Percentiles rank a stretch among this genome's conserved stretches.
These are phyloP conservation scores for Porodaedalea pini DNA, from an alignment of 1,284 basidiomycete species.

Conservation along the genomic window DNA sequence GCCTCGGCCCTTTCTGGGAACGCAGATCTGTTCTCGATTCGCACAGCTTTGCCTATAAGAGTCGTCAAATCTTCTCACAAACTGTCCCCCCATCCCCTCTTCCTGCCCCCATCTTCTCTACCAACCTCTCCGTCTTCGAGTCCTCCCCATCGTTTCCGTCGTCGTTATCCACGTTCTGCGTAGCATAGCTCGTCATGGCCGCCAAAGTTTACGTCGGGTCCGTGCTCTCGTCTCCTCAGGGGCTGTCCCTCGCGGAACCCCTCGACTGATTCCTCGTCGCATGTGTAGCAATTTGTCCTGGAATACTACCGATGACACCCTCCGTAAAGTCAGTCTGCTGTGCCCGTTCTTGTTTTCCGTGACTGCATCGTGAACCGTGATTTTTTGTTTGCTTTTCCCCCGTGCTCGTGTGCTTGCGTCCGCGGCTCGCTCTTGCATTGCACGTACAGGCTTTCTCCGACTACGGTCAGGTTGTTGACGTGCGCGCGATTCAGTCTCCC, in stretches of 20 bases:
- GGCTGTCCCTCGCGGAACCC: slow-evolving; percentile 41
- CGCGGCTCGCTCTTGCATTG: slow-evolving; percentile 29
- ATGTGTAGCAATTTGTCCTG: slow-evolving; percentile 82
- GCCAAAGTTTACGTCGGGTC: slow-evolving; percentile 85
- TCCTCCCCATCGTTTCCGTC: slow-evolving; percentile 28
- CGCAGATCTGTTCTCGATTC: slow-evolving; percentile 6
- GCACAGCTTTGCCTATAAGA: slow-evolving; percentile 45
- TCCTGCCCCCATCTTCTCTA: slow-evolving; percentile 30
- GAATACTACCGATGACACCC: slow-evolving; percentile 90
- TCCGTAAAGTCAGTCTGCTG: slow-evolving; percentile 74
- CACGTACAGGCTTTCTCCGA: slow-evolving; percentile 68
- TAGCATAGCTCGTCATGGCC: slow-evolving; percentile 47
- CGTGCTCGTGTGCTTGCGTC: neutral
- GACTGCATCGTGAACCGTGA: slow-evolving; percentile 29
- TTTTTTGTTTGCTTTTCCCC: slow-evolving; percentile 27
- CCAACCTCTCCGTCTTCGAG: slow-evolving; percentile 26
- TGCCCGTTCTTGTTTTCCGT: slow-evolving; percentile 34
- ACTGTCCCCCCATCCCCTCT: slow-evolving; percentile 38
- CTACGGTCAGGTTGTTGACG: slow-evolving; percentile 71
- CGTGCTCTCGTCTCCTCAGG: slow-evolving; percentile 36
- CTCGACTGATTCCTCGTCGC: slow-evolving; percentile 47
- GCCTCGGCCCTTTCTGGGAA: slow-evolving; percentile 6
- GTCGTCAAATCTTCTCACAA: slow-evolving; percentile 18
- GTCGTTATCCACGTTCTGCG: slow-evolving; percentile 36
- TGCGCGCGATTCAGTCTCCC: slow-evolving; percentile 49